These are phyloP conservation scores for Plasmodium fragile DNA, from an alignment of 169 alveolate species.

Conservation along the genomic window DNA sequence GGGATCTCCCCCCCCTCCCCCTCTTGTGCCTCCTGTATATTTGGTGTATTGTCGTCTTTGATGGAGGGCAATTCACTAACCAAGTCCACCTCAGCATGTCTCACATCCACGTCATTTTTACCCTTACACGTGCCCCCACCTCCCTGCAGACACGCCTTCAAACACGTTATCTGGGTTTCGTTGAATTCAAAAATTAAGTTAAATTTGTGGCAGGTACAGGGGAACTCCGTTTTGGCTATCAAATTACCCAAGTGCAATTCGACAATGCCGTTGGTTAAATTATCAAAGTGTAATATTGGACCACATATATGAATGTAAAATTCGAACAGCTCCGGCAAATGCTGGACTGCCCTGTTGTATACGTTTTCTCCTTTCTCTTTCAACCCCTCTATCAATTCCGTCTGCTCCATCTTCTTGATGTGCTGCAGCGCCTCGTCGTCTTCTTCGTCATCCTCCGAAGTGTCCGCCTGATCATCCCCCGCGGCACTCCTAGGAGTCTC, in stretches of 20 bases:
- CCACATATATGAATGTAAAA: slow-evolving; percentile 83
- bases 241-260: slow-evolving; percentile 88
- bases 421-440: slow-evolving; percentile 50
- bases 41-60: too few species aligned
- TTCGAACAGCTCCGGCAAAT: slow-evolving; percentile 76
- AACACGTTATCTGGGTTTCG: slow-evolving; percentile 87
- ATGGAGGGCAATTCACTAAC: neutral
- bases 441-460: slow-evolving; percentile 30
- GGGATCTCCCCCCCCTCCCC: neutral
- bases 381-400: slow-evolving; percentile 73
- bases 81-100: neutral
- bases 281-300: slow-evolving; percentile 83
- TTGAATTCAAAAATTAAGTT: slow-evolving; percentile 86
- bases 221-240: slow-evolving; percentile 82
- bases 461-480: slow-evolving; percentile 20
- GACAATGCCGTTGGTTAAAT: slow-evolving; percentile 83
- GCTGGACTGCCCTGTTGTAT: slow-evolving; percentile 75
- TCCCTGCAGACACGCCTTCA: slow-evolving; percentile 7
- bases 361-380: slow-evolving; percentile 78
- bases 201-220: slow-evolving; percentile 83
- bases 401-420: slow-evolving; percentile 56
- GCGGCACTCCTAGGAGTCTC: neutral
- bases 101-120: neutral
- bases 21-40: neutral
- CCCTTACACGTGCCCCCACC: neutral